Percentiles rank a stretch among this genome's conserved stretches.
These are phyloP conservation scores for Penicillium sp. DNA, from an alignment of 2,329 filamentous ascomycete genomes.

Conservation along the genomic window DNA sequence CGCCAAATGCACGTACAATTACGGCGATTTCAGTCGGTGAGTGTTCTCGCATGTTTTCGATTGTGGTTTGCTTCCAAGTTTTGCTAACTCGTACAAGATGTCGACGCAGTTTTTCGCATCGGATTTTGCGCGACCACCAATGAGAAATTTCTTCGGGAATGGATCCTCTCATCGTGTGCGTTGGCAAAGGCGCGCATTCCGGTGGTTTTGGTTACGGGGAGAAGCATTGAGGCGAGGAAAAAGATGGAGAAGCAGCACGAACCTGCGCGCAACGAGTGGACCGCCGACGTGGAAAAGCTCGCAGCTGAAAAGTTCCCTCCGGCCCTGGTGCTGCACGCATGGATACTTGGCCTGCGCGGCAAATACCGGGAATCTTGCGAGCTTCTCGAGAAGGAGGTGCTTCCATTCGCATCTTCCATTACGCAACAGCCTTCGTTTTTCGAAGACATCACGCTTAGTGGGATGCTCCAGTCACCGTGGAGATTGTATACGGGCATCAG, in stretches of 20 bases:
- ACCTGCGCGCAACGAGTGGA: conserved; percentile 4
- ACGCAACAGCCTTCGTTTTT: not conserved
- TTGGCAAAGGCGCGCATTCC: conserved; percentile 20
- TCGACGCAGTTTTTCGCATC: conserved; percentile 25
- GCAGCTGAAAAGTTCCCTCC: conserved; percentile 25
- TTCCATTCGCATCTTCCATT: conserved; percentile 21
- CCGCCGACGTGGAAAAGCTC: conserved; percentile 20
- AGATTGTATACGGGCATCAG: conserved; percentile 21
- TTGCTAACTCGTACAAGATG: conserved; percentile 12
- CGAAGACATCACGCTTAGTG: conserved; percentile 11
- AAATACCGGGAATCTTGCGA: conserved; percentile 19
- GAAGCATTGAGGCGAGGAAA: conserved; percentile 8
- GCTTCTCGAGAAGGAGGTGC: conserved; percentile 25
- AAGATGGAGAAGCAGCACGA: conserved; percentile 3
- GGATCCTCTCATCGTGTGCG: conserved; percentile 21
- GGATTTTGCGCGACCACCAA: conserved; percentile 3
- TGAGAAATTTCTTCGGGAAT: conserved; percentile 11
- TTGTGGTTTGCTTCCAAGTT: not conserved
- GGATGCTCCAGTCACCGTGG: conserved; percentile 25
- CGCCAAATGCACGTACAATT: conserved; percentile 11
- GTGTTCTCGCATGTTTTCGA: not conserved
- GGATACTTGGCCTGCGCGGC: conserved; percentile 22
- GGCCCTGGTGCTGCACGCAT: conserved; percentile 29
- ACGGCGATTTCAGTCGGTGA: conserved; percentile 19
- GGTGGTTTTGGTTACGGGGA: conserved; percentile 11